A percentile compares a stretch with the other conserved stretches of the same genome.
Conservation (phyloP, 1,139 yeast genomes). For the Geotrichum histeridarum region DNA sequence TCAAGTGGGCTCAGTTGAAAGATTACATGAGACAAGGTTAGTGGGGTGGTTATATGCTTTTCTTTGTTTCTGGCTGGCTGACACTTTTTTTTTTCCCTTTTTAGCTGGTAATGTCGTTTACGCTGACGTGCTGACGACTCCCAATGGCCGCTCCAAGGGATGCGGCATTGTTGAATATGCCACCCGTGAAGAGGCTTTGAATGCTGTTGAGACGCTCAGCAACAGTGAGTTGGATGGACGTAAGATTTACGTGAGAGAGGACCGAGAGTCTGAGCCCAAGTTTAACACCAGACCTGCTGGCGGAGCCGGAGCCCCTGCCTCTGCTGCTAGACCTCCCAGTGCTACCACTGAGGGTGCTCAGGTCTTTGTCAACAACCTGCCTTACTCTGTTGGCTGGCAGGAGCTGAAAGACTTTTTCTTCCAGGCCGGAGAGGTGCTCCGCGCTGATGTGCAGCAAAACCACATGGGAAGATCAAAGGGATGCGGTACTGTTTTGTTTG, state of each 20-base stretch:
- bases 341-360: constrained; percentile 43
- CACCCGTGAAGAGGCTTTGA: constrained; percentile 61
- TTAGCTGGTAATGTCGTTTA: constrained; percentile 66
- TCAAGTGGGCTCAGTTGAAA: constrained; percentile 57
- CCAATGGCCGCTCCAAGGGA: constrained; percentile 77
- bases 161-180: constrained; percentile 75
- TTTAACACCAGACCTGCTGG: constrained; percentile 12
- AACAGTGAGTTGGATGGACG: constrained; percentile 68
- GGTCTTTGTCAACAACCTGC: constrained; percentile 76
- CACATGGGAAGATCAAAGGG: constrained; percentile 75
- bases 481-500: constrained; percentile 85
- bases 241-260: constrained; percentile 79
- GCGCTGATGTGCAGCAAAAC: constrained; percentile 74
- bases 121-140: constrained; percentile 77
- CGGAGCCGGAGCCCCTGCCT: constrained; percentile 6
- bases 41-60: background rate
- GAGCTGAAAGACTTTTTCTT: constrained; percentile 80
- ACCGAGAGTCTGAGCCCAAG: constrained; percentile 38
- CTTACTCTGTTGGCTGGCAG: constrained; percentile 78
- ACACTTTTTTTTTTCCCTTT: background rate
- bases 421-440: constrained; percentile 64
- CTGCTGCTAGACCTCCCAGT: constrained; percentile 6
- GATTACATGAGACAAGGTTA: constrained; percentile 53
- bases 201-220: constrained; percentile 69
- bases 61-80: background rate